Conservation (phyloP, 805 yeast species). For the Candida sphagnicola region DNA sequence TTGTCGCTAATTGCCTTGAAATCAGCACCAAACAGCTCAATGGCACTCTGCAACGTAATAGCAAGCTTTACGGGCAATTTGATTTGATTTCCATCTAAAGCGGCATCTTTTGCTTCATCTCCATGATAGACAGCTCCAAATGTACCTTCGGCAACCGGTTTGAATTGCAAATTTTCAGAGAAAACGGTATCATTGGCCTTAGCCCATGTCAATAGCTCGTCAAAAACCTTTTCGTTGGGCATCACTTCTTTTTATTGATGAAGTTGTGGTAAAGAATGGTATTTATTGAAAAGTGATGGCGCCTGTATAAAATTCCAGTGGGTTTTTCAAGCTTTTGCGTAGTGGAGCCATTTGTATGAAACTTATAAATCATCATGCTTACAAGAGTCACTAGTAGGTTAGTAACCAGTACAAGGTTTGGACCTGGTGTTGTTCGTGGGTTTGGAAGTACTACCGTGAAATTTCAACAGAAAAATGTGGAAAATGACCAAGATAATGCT, state of each 20-base stretch:
- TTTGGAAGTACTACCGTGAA: neutral
- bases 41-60: conserved; percentile 22
- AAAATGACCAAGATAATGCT: neutral
- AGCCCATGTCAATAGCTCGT: conserved; percentile 31
- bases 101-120: conserved; percentile 4
- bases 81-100: conserved; percentile 10
- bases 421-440: neutral
- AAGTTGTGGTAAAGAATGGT: too few relatives aligned
- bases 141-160: conserved; percentile 15
- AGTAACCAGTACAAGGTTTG: neutral
- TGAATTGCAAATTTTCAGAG: conserved; percentile 19
- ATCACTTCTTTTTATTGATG: too few relatives aligned
- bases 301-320: neutral
- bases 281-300: neutral
- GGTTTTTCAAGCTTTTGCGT: neutral
- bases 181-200: conserved; percentile 24
- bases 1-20: conserved; percentile 8
- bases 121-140: conserved; percentile 21
- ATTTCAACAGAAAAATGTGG: neutral
- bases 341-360: neutral
- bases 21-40: conserved; percentile 14
- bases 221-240: too few relatives aligned
- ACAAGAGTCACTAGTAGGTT: neutral
- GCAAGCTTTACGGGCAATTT: conserved; percentile 16
- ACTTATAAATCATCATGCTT: neutral